Percentiles rank a stretch among this genome's conserved stretches.
Evolutionary conservation across 805 yeast species (phyloP).

Genomic region (Phaffomyces antillensis): DNA sequence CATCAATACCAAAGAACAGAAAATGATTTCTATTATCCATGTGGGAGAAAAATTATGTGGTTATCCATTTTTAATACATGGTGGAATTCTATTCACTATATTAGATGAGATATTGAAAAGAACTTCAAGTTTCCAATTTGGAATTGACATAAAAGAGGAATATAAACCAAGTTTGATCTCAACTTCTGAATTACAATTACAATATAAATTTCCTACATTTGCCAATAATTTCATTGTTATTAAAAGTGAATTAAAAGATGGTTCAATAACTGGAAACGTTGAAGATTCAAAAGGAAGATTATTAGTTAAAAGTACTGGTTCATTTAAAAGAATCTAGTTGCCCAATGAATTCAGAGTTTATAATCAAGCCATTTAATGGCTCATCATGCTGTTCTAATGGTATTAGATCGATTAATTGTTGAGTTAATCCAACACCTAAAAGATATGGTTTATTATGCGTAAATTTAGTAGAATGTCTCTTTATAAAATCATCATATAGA

Average conservation of each 20-base stretch:
- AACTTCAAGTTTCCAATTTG: conserved; percentile 34
- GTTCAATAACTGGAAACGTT: conserved; percentile 44
- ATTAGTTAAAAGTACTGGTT: conserved; percentile 52
- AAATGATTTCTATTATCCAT: conserved; percentile 63
- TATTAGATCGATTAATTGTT: conserved; percentile 48
- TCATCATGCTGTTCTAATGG: conserved; percentile 64
- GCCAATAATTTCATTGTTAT: conserved; percentile 73
- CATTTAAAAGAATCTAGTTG: conserved; percentile 22
- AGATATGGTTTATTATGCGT: conserved; percentile 26
- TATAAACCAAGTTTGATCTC: conserved; percentile 35
- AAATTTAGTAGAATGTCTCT: conserved; percentile 31
- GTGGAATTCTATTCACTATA: conserved; percentile 78
- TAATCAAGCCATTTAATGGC: conserved; percentile 45
- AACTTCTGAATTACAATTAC: conserved; percentile 40
- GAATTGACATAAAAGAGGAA: conserved; percentile 25
- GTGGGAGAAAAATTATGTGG: conserved; percentile 77
- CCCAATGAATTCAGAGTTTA: conserved; percentile 26
- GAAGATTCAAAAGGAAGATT: conserved; percentile 45
- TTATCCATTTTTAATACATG: conserved; percentile 82
- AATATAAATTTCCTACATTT: conserved; percentile 65
- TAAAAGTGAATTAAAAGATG: conserved; percentile 37
- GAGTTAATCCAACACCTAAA: conserved; percentile 59
- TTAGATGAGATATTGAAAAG: conserved; percentile 70
- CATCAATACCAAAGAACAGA: conserved; percentile 45
- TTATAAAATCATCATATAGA: conserved; percentile 73